Conservation (phyloP, 305 asterid genomes). For the Lippia alba region DNA sequence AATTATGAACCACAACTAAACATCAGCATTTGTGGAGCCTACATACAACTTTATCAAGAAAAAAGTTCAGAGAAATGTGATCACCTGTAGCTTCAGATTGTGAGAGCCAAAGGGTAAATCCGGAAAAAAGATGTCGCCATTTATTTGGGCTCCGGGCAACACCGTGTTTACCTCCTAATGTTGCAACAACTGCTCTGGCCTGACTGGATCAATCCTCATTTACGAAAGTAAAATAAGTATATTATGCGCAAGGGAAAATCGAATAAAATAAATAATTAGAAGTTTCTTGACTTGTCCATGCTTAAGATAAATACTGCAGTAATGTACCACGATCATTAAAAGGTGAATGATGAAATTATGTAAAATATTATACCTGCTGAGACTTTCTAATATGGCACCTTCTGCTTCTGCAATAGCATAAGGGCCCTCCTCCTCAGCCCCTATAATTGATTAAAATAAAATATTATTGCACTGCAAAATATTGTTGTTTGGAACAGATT, state of each 20-base stretch:
- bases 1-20: neutral
- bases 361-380: constrained; percentile 63
- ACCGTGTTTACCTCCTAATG: constrained; percentile 79
- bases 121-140: constrained; percentile 88
- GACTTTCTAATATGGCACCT: constrained; percentile 68
- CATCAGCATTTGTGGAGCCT: neutral
- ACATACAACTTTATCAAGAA: too few species aligned
- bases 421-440: constrained; percentile 65
- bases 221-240: neutral
- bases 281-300: too few species aligned
- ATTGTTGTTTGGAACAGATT: constrained; percentile 9
- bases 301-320: too few species aligned
- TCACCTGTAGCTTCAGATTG: constrained; percentile 83
- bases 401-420: constrained; percentile 76
- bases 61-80: constrained; percentile 1
- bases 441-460: constrained; percentile 46
- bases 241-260: neutral
- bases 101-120: constrained; percentile 88
- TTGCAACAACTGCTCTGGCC: constrained; percentile 85
- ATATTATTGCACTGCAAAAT: constrained; percentile 23
- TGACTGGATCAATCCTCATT: constrained; percentile 59
- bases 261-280: too few species aligned
- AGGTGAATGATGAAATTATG: too few species aligned
- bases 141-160: constrained; percentile 64
- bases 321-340: too few species aligned